These are phyloP conservation scores for Metrosideros polymorpha DNA, from an alignment of 441 rosid genomes.

Conservation along the genomic window DNA sequence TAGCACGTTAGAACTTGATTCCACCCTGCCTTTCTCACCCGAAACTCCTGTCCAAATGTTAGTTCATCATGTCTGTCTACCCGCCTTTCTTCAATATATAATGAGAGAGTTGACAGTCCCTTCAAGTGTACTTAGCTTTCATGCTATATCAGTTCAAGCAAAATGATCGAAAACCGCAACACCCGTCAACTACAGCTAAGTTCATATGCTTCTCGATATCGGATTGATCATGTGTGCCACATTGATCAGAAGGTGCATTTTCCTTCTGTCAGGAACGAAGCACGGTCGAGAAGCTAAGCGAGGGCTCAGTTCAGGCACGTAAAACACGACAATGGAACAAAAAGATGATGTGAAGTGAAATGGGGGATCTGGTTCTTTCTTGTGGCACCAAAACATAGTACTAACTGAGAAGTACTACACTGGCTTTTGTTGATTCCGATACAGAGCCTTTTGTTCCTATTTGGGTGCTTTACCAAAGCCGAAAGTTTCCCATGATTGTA, in stretches of 20 bases:
- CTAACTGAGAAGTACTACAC: background rate
- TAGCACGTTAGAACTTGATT: background rate
- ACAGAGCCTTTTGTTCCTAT: background rate
- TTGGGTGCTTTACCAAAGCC: background rate
- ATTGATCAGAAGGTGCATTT: background rate
- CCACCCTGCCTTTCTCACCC: background rate
- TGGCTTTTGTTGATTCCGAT: background rate
- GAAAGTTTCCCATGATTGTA: background rate
- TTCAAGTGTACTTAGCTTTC: background rate
- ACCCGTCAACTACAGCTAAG: background rate
- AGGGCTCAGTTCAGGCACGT: background rate
- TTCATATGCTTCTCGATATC: background rate
- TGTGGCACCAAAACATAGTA: background rate
- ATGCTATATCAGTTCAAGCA: background rate
- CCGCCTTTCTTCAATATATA: background rate
- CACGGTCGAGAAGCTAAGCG: background rate
- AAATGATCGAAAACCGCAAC: background rate
- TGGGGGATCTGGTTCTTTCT: background rate
- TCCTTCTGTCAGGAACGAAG: background rate
- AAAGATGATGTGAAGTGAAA: background rate
- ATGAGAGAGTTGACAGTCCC: background rate
- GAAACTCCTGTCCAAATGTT: background rate
- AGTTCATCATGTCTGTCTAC: background rate
- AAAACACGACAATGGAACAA: background rate
- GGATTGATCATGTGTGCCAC: background rate